Conservation (phyloP, 2,329 filamentous ascomycete species). For the Colletotrichum agaves region DNA sequence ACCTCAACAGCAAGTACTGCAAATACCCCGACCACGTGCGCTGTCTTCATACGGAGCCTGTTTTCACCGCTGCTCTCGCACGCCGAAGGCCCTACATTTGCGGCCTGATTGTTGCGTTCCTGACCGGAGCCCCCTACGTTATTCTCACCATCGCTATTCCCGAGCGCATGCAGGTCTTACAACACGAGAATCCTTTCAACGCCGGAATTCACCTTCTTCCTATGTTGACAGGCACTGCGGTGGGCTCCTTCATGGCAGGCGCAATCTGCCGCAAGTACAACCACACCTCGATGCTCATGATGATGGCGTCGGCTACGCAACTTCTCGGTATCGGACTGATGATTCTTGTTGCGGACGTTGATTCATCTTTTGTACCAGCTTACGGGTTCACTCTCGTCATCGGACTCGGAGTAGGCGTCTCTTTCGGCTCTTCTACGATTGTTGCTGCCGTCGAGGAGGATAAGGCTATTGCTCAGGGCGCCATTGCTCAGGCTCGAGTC, state of each 20-base stretch:
- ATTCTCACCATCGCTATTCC: slow-evolving; percentile 68
- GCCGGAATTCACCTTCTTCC: slow-evolving; percentile 69
- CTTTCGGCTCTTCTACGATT: slow-evolving; percentile 67
- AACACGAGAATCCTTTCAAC: slow-evolving; percentile 61
- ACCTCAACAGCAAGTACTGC: slow-evolving; percentile 42
- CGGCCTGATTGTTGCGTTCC: slow-evolving; percentile 62
- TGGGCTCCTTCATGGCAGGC: slow-evolving; percentile 67
- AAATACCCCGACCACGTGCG: slow-evolving; percentile 9
- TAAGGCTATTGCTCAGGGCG: slow-evolving; percentile 68
- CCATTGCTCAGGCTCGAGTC: slow-evolving; percentile 68
- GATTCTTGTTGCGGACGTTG: slow-evolving; percentile 51
- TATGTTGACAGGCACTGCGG: slow-evolving; percentile 65
- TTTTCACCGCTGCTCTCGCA: slow-evolving; percentile 64
- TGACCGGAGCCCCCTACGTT: slow-evolving; percentile 68
- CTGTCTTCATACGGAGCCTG: slow-evolving; percentile 56
- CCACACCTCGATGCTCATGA: slow-evolving; percentile 62
- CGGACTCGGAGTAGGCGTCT: slow-evolving; percentile 68
- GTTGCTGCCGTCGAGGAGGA: slow-evolving; percentile 66
- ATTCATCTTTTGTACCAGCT: slow-evolving; percentile 51
- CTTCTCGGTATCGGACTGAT: slow-evolving; percentile 63
- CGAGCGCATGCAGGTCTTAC: slow-evolving; percentile 69
- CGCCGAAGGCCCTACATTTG: slow-evolving; percentile 61
- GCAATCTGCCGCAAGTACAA: slow-evolving; percentile 64
- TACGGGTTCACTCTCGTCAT: slow-evolving; percentile 68
- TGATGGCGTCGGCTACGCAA: slow-evolving; percentile 62